These are phyloP conservation scores for Sistotremastrum niveocremeum DNA, from an alignment of 768 basidiomycete species.

Conservation along the genomic window DNA sequence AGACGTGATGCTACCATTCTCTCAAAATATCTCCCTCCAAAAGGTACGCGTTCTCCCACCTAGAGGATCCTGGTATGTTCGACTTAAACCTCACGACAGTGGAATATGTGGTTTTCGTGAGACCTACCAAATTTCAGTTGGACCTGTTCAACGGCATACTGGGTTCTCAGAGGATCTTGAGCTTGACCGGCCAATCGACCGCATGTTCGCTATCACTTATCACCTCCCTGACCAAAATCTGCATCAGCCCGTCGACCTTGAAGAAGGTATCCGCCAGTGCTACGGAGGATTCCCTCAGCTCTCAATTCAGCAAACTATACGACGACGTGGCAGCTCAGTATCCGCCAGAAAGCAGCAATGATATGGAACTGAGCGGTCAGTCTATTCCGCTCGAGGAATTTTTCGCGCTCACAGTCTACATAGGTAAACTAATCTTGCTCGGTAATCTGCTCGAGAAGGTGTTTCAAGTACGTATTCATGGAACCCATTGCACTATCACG, in stretches of 20 bases:
- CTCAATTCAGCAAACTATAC: too few species aligned
- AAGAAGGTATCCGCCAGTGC: too few species aligned
- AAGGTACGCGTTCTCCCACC: constrained; percentile 39
- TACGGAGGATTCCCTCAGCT: too few species aligned
- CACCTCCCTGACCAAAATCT: constrained; percentile 73
- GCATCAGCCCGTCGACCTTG: constrained; percentile 81
- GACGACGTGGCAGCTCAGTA: too few species aligned
- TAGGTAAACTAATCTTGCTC: constrained; percentile 66
- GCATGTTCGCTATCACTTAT: constrained; percentile 73
- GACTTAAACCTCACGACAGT: constrained; percentile 31
- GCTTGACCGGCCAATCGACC: constrained; percentile 54
- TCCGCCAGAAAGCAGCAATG: constrained; percentile 12
- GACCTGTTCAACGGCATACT: constrained; percentile 69
- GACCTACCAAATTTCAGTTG: constrained; percentile 73
- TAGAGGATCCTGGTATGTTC: too few species aligned
- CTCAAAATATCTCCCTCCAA: constrained; percentile 78
- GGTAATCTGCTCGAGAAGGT: constrained; percentile 49
- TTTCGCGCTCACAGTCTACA: constrained; percentile 5
- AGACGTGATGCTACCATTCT: constrained; percentile 77
- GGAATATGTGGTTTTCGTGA: constrained; percentile 97
- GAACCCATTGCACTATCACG: too few species aligned
- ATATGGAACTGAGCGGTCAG: constrained; percentile 71
- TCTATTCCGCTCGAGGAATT: neutral
- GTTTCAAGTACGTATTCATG: constrained; percentile 30
- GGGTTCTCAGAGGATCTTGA: constrained; percentile 52